phyloP scores from a whole-genome alignment of 202 grass and related monocot species.

The Bolboschoenoplectus hybrid region DNA sequence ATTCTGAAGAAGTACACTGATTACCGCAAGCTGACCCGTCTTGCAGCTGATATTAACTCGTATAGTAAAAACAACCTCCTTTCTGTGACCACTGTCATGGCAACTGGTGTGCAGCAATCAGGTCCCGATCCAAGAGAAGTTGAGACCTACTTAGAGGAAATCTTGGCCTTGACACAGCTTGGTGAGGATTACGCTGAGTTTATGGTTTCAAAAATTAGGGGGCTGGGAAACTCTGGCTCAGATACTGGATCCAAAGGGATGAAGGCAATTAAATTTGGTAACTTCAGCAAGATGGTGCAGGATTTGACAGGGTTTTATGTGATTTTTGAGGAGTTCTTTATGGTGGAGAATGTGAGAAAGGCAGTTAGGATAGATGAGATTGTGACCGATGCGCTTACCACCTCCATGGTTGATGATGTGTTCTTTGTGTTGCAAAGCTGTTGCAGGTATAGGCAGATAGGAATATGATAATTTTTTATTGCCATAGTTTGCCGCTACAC shows the following conservation, averaged over 20 bases:
- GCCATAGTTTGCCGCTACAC: not conserved
- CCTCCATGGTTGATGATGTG: slow-evolving; percentile 91
- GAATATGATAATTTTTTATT: not conserved
- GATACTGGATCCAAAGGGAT: slow-evolving; percentile 66
- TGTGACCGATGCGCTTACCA: slow-evolving; percentile 62
- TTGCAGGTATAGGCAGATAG: slow-evolving; percentile 40
- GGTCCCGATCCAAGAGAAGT: slow-evolving; percentile 81
- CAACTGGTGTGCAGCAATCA: slow-evolving; percentile 49
- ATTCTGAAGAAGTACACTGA: slow-evolving; percentile 78
- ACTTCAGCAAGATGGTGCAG: slow-evolving; percentile 75
- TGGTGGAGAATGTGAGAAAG: slow-evolving; percentile 98
- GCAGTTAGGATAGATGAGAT: slow-evolving; percentile 83
- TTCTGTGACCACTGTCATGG: slow-evolving; percentile 56
- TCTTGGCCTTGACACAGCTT: slow-evolving; percentile 81
- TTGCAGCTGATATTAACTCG: slow-evolving; percentile 85
- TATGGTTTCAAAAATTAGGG: slow-evolving; percentile 86
- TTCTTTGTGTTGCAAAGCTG: slow-evolving; percentile 94
- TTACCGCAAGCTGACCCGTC: slow-evolving; percentile 61
- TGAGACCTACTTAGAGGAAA: slow-evolving; percentile 86
- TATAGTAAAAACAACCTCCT: slow-evolving; percentile 80
- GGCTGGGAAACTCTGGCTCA: slow-evolving; percentile 64
- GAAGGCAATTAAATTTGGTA: slow-evolving; percentile 76
- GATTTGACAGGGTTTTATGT: slow-evolving; percentile 88
- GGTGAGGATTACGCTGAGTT: slow-evolving; percentile 94
- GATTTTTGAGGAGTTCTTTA: slow-evolving; percentile 97